These are phyloP conservation scores for Mortierella sp. DNA, from an alignment of 371 early-diverging fungal genomes.

Conservation along the genomic window DNA sequence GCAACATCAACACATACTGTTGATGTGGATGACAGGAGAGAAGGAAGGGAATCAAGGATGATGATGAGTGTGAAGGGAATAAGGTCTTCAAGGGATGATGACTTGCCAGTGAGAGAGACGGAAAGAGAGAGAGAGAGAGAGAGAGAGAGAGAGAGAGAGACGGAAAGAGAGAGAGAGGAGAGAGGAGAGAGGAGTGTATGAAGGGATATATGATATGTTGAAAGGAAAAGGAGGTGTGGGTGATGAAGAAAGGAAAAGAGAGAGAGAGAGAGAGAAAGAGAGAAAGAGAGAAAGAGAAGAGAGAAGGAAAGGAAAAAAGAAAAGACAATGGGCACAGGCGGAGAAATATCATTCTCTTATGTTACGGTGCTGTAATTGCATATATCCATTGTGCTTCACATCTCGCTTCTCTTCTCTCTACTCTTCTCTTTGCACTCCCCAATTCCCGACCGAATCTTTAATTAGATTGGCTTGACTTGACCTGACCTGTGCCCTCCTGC, in stretches of 20 bases:
- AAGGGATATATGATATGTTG: too few species aligned
- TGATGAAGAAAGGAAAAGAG: neutral
- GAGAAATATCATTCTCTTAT: too few species aligned
- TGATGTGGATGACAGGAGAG: too few species aligned
- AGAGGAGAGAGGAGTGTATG: neutral
- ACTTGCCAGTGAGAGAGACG: neutral
- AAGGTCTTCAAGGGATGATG: neutral
- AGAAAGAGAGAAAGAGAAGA: constrained; percentile 1
- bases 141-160: neutral
- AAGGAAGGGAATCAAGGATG: neutral
- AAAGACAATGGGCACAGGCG: neutral
- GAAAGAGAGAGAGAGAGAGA: neutral
- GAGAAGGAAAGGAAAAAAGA: neutral
- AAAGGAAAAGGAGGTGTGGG: too few species aligned
- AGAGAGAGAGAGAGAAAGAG: neutral
- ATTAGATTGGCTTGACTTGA: neutral
- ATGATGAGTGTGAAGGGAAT: too few species aligned
- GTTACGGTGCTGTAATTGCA: too few species aligned
- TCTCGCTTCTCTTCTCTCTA: neutral
- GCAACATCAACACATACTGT: neutral
- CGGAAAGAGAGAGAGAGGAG: neutral
- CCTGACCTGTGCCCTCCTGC: neutral
- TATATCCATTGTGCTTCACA: too few species aligned
- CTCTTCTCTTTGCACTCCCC: neutral
- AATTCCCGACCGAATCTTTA: neutral